A percentile compares a stretch with the other conserved stretches of the same genome.
These are phyloP conservation scores for Colletotrichum chlorophyti DNA, from an alignment of 2,329 filamentous ascomycete species.

Conservation along the genomic window DNA sequence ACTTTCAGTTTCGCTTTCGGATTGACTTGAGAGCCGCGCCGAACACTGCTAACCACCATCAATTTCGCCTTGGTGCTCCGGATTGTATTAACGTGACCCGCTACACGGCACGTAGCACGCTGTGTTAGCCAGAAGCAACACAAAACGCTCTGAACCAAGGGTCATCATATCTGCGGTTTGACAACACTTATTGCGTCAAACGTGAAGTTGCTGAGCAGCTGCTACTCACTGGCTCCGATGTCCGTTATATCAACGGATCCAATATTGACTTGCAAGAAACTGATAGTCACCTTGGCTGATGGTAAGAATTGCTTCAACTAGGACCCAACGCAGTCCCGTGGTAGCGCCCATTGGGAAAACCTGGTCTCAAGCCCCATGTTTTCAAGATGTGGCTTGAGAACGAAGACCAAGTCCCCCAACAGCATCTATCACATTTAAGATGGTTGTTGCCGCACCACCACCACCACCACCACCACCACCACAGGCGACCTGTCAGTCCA, in stretches of 20 bases:
- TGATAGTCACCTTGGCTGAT: neutral
- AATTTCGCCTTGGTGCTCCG: too few species aligned
- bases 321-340: conserved; percentile 10
- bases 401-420: neutral
- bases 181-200: conserved; percentile 11
- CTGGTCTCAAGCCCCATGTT: neutral
- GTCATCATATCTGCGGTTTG: neutral
- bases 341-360: neutral
- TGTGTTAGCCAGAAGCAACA: too few species aligned
- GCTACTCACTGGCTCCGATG: neutral
- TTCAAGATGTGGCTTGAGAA: neutral
- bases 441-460: conserved; percentile 1
- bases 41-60: too few species aligned
- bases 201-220: neutral
- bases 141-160: too few species aligned
- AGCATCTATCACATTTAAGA: conserved; percentile 8
- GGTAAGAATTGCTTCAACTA: conserved; percentile 6
- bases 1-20: too few species aligned
- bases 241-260: neutral
- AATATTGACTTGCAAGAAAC: neutral
- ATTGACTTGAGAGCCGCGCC: too few species aligned
- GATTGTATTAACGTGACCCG: too few species aligned
- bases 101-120: too few species aligned
- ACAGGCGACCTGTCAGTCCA: neutral
- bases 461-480: neutral